Percentiles rank a stretch among this genome's conserved stretches.
phyloP scores from a whole-genome alignment of 2,329 filamentous ascomycete genomes.

The Epichloe gansuensis region DNA sequence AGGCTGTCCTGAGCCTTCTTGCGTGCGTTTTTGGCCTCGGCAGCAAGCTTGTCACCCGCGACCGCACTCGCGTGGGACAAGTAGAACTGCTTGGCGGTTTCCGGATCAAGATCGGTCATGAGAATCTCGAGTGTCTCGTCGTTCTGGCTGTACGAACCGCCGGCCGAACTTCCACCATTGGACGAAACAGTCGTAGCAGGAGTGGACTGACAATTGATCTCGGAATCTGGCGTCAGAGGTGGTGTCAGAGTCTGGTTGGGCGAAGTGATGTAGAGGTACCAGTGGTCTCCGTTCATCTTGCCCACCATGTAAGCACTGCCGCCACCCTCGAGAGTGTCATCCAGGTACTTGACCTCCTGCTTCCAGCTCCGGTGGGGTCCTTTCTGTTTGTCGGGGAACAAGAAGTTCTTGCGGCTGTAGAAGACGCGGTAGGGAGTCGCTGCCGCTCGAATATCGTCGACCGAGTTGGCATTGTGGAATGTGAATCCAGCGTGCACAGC shows the following conservation, averaged over 20 bases:
- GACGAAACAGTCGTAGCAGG: conserved; percentile 40
- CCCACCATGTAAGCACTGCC: conserved; percentile 99
- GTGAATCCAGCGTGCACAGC: conserved; percentile 81
- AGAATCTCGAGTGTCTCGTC: conserved; percentile 69
- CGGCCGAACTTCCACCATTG: conserved; percentile 28
- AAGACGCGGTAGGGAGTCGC: conserved; percentile 96
- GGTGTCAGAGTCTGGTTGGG: conserved; percentile 70
- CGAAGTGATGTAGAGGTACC: conserved; percentile 94
- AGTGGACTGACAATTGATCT: conserved; percentile 23
- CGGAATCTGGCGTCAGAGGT: conserved; percentile 59
- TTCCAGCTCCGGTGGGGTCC: conserved; percentile 96
- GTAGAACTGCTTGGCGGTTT: conserved; percentile 60
- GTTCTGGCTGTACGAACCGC: conserved; percentile 31
- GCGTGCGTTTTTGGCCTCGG: conserved; percentile 51
- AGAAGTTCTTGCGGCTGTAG: conserved; percentile 97
- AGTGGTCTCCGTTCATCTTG: conserved; percentile 99
- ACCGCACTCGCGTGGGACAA: conserved; percentile 68
- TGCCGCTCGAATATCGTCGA: conserved; percentile 56
- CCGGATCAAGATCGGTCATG: conserved; percentile 58
- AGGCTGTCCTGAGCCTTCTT: conserved; percentile 46
- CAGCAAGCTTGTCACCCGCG: conserved; percentile 66
- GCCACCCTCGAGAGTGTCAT: conserved; percentile 80
- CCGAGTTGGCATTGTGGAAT: conserved; percentile 54
- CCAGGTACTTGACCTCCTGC: conserved; percentile 84
- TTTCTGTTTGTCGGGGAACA: conserved; percentile 87